Conservation (phyloP, 192 early-diverging fungal genomes). For the Coemansia sp. region DNA sequence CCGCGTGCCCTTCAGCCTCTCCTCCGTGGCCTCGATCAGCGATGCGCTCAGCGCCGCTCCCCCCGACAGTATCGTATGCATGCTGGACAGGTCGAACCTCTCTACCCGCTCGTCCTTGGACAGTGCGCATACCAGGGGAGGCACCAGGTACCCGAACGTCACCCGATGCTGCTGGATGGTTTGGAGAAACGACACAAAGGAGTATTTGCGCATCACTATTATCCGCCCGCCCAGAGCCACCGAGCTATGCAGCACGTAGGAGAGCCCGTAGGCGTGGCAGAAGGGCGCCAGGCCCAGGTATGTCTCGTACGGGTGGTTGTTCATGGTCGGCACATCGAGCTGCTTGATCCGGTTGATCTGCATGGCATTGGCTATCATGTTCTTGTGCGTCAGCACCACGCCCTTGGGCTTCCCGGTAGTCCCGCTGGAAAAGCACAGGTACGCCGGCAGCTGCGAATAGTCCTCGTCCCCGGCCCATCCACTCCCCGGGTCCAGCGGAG, state of each 20-base stretch:
- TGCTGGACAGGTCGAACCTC: slow-evolving; percentile 65
- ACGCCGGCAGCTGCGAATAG: slow-evolving; percentile 48
- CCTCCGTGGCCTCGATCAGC: slow-evolving; percentile 56
- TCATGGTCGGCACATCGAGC: slow-evolving; percentile 37
- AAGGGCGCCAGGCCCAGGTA: slow-evolving; percentile 62
- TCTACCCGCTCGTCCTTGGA: slow-evolving; percentile 76
- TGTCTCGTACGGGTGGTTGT: slow-evolving; percentile 44
- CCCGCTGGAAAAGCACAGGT: slow-evolving; percentile 70
- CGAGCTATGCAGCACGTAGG: slow-evolving; percentile 53
- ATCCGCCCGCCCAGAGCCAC: slow-evolving; percentile 46
- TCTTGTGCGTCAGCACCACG: slow-evolving; percentile 64
- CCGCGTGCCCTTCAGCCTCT: slow-evolving; percentile 37
- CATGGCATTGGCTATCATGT: slow-evolving; percentile 65
- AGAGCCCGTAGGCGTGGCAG: slow-evolving; percentile 70
- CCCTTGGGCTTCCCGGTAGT: slow-evolving; percentile 70
- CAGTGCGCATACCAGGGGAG: slow-evolving; percentile 66
- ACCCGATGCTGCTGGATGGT: slow-evolving; percentile 68
- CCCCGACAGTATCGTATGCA: slow-evolving; percentile 66
- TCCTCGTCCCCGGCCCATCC: slow-evolving; percentile 5
- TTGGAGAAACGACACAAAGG: slow-evolving; percentile 60
- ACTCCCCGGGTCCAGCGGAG: not conserved
- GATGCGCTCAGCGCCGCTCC: slow-evolving; percentile 77
- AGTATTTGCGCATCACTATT: slow-evolving; percentile 75
- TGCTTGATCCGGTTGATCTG: slow-evolving; percentile 51
- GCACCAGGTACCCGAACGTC: slow-evolving; percentile 63